Evolutionary conservation across 129 eudicot genomes (phyloP).

Genomic region (Centrapalus pauciflorus): DNA sequence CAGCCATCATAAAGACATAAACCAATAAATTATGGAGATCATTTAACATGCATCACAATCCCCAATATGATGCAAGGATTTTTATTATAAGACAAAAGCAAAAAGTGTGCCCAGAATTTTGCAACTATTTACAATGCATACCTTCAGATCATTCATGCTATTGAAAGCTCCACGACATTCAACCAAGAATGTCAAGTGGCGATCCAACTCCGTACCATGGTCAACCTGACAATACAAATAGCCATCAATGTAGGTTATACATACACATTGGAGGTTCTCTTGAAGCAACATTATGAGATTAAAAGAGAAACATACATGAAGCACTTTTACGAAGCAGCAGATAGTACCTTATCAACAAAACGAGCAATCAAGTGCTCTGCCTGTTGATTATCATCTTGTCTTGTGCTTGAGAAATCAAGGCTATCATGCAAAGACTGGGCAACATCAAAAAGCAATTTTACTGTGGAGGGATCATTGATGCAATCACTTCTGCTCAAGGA

Average conservation of each 20-base stretch:
- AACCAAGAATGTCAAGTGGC: constrained; percentile 57
- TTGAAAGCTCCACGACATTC: constrained; percentile 84
- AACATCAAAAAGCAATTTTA: constrained; percentile 70
- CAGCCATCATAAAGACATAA: constrained; percentile 11
- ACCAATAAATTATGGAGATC: no score
- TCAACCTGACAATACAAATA: constrained; percentile 54
- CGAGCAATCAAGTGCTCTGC: constrained; percentile 54
- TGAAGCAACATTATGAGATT: constrained; percentile 4
- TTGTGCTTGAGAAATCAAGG: constrained; percentile 45
- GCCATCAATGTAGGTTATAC: not conserved
- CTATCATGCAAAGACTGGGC: constrained; percentile 69
- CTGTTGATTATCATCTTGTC: constrained; percentile 62
- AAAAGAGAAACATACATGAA: not conserved
- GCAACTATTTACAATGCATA: constrained; percentile 11
- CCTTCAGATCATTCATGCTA: constrained; percentile 63
- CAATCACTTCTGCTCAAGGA: constrained; percentile 49
- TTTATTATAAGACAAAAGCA: constrained; percentile 7
- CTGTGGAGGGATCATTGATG: constrained; percentile 47
- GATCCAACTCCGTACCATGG: constrained; percentile 54
- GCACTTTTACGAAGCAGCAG: not conserved
- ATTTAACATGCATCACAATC: not conserved
- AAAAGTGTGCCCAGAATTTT: not conserved
- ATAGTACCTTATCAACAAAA: constrained; percentile 59
- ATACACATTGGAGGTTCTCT: not conserved
- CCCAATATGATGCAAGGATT: not conserved